These are phyloP conservation scores for Lagenaria siceraria DNA, from an alignment of 306 rosid genomes.

Conservation along the genomic window DNA sequence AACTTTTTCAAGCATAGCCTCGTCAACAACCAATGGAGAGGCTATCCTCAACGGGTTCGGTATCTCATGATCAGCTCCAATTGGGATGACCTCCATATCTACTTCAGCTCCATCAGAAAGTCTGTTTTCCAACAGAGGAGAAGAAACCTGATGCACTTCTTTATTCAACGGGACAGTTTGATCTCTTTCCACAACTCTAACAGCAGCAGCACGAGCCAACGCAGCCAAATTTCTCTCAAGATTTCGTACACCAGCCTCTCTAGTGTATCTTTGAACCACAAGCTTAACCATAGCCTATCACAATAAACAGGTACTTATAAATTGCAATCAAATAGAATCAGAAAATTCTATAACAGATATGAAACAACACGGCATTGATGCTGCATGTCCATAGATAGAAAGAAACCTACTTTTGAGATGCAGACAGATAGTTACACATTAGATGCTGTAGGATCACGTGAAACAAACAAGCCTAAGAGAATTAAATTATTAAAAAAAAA, in stretches of 20 bases:
- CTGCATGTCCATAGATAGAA: neutral
- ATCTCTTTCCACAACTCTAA: constrained; percentile 82
- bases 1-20: constrained; percentile 87
- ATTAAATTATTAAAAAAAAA: too few species aligned
- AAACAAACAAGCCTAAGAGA: neutral
- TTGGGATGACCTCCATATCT: constrained; percentile 96
- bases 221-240: constrained; percentile 86
- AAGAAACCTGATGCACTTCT: constrained; percentile 55
- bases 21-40: constrained; percentile 69
- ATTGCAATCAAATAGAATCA: neutral
- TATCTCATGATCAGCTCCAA: constrained; percentile 66
- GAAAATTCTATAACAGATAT: neutral
- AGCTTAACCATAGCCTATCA: constrained; percentile 74
- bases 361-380: neutral
- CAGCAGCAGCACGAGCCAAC: constrained; percentile 97
- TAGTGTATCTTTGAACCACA: constrained; percentile 78
- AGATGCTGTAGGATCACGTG: neutral
- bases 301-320: constrained; percentile 1
- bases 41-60: constrained; percentile 51
- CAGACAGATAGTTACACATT: neutral
- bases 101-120: constrained; percentile 79
- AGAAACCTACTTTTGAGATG: neutral
- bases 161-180: constrained; percentile 49
- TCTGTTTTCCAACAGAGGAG: constrained; percentile 79
- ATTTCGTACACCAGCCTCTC: constrained; percentile 97